These are phyloP conservation scores for Umbelopsis sp. DNA, from an alignment of 192 early-diverging fungal genomes.

Conservation along the genomic window DNA sequence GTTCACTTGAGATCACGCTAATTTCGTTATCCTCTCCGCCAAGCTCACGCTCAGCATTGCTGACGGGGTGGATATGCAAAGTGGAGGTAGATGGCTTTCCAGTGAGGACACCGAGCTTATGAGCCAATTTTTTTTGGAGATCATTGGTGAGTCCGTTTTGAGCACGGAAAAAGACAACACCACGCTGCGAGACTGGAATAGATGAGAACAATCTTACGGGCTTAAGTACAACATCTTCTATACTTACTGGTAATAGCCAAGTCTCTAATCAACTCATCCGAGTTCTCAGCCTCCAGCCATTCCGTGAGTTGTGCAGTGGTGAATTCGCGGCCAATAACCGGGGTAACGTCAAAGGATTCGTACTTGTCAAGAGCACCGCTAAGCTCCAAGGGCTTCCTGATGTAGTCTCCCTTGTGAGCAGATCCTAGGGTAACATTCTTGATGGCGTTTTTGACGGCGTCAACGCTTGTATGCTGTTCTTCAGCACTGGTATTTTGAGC, in stretches of 20 bases:
- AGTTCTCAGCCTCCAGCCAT: neutral
- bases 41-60: constrained; percentile 27
- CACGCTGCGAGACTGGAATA: constrained; percentile 24
- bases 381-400: neutral
- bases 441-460: neutral
- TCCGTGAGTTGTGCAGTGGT: neutral
- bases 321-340: constrained; percentile 1
- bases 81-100: constrained; percentile 29
- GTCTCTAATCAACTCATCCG: constrained; percentile 10
- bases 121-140: constrained; percentile 32
- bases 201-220: neutral
- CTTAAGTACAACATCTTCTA: neutral
- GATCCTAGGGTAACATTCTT: neutral
- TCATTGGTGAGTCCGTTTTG: constrained; percentile 36
- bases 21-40: constrained; percentile 22
- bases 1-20: neutral
- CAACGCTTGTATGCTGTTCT: neutral
- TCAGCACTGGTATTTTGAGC: neutral
- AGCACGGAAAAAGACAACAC: constrained; percentile 41
- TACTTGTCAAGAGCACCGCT: neutral
- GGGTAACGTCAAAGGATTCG: constrained; percentile 5
- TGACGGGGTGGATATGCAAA: constrained; percentile 32
- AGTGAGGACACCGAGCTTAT: constrained; percentile 31
- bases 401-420: neutral
- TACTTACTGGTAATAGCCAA: constrained; percentile 12